Base-by-base conservation (phyloP, 202 grass and related monocot genomes). In the Alloteropsis angusta region DNA sequence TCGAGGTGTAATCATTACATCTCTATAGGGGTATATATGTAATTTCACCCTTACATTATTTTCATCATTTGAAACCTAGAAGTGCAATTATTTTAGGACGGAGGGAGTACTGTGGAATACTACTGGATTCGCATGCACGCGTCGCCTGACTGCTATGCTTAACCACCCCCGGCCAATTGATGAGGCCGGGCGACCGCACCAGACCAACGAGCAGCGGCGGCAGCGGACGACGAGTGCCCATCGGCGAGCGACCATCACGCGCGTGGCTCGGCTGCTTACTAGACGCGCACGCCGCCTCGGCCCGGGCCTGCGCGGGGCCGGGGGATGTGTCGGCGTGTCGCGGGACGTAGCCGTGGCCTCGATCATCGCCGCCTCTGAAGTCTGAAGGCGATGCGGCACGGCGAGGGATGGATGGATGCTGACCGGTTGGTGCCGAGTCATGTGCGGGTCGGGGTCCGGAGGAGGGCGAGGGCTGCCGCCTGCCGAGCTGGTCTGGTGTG, bases 41-140 rank as follows among this genome's bases (percentile, higher is more conserved):
- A n/a, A n/a, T n/a, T n/a, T n/a, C n/a, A n/a, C n/a, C n/a, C n/a
- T n/a, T n/a, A n/a, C n/a, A n/a, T n/a, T n/a, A n/a, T n/a, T n/a
- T n/a, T n/a, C n/a, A n/a, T n/a, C n/a, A n/a, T n/a, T n/a, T n/a
- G n/a, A n/a, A n/a, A n/a, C n/a, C n/a, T n/a, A n/a, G n/a, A n/a
- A n/a, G n/a, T n/a, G n/a, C n/a, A n/a, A n/a, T n/a, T n/a, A n/a
- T n/a, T n/a, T n/a, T n/a, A n/a, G n/a, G n/a, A n/a, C n/a, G n/a
- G n/a, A n/a, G n/a, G n/a, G n/a, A n/a, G n/a, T n/a, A n/a, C 84
- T 68, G 57, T 30, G 28, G 28, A 30, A 30, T 30, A 30, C 28
- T 30, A 30, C 28, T 12, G 65, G 76, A 77, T 84, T 30, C 46
- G 80, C 69, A 41, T 61, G 61, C 69, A 41, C 68, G 61, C 48